These are phyloP conservation scores for Thelonectria olida DNA, from an alignment of 2,329 filamentous ascomycete genomes.

Conservation along the genomic window DNA sequence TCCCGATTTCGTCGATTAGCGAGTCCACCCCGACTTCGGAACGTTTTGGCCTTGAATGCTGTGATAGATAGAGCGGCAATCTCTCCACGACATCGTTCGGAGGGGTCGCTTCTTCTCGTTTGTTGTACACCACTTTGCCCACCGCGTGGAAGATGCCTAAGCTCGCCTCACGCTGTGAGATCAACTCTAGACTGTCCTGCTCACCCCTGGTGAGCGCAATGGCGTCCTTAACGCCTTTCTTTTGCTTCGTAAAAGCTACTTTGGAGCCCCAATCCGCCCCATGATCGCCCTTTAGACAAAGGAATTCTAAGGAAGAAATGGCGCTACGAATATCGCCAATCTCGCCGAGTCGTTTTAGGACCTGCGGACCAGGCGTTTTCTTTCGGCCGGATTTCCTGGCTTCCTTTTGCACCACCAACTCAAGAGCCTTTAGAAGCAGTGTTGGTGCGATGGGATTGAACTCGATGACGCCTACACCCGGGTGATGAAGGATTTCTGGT, in stretches of 20 bases:
- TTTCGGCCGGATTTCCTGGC: conserved; percentile 79
- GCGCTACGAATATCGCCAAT: conserved; percentile 93
- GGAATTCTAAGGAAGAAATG: conserved; percentile 90
- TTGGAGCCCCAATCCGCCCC: conserved; percentile 79
- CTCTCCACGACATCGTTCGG: conserved; percentile 56
- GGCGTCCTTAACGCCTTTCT: conserved; percentile 65
- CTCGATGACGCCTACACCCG: conserved; percentile 81
- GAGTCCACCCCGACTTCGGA: conserved; percentile 76
- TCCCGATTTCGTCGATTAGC: conserved; percentile 92
- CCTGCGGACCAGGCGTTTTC: conserved; percentile 78
- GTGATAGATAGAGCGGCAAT: conserved; percentile 67
- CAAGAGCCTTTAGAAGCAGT: conserved; percentile 83
- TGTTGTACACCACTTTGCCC: conserved; percentile 97
- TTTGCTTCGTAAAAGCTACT: conserved; percentile 74
- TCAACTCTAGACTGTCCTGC: conserved; percentile 78
- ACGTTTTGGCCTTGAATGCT: conserved; percentile 66
- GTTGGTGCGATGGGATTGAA: conserved; percentile 94
- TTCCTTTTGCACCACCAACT: conserved; percentile 85
- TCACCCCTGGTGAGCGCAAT: conserved; percentile 78
- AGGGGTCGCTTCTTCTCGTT: conserved; percentile 70
- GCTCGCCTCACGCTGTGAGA: conserved; percentile 88
- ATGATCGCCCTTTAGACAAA: conserved; percentile 85
- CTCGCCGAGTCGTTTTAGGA: conserved; percentile 82
- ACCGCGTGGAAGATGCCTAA: conserved; percentile 96
- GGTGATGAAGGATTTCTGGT: conserved; percentile 84